Conservation (phyloP, 176 grass and related monocot species). For the Phoenix roebelenii region DNA sequence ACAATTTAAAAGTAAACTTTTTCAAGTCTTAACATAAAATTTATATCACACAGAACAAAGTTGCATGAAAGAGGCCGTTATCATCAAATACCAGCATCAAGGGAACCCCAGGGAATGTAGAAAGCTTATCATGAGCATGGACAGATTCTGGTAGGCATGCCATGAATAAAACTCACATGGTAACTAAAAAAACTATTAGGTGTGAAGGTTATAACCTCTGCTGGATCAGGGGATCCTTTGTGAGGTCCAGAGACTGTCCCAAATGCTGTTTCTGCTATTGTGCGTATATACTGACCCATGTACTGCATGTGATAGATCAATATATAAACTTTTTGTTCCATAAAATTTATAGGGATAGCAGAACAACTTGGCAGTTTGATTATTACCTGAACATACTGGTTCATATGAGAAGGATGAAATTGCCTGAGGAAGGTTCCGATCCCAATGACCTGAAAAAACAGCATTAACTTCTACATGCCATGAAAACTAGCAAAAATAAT, state of each 20-base stretch:
- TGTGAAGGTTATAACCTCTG: constrained; percentile 33
- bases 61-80: too few relatives aligned
- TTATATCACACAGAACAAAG: too few relatives aligned
- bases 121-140: too few relatives aligned
- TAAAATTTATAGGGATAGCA: background rate
- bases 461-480: background rate
- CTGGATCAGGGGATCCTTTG: constrained; percentile 21
- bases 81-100: too few relatives aligned
- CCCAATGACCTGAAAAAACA: constrained; percentile 42
- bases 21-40: too few relatives aligned
- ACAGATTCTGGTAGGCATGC: too few relatives aligned
- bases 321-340: background rate
- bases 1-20: too few relatives aligned
- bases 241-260: constrained; percentile 23
- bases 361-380: background rate
- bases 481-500: background rate
- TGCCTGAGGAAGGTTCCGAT: constrained; percentile 54
- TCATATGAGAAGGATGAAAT: constrained; percentile 44
- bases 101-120: too few relatives aligned
- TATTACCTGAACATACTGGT: constrained; percentile 57
- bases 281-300: constrained; percentile 60
- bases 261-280: constrained; percentile 40
- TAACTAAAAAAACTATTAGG: background rate
- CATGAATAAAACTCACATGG: too few relatives aligned
- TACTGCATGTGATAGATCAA: constrained; percentile 40